phyloP scores from a whole-genome alignment of 1,139 yeast genomes.

The Kurtzmaniella quercitrusa region DNA sequence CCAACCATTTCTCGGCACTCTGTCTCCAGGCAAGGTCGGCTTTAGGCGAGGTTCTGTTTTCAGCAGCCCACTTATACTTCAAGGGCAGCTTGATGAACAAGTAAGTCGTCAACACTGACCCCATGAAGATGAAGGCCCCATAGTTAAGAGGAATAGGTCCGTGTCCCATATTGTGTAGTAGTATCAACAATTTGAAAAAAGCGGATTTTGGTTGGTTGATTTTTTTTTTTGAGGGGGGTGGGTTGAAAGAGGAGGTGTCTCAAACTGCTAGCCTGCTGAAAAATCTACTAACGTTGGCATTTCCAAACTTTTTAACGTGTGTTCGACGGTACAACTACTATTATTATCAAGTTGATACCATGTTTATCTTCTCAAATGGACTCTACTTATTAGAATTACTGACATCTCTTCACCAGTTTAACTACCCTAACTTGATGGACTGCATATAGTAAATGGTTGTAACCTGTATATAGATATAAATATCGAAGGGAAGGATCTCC shows the following conservation, averaged over 20 bases:
- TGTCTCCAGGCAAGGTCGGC: constrained; percentile 53
- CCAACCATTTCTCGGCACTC: constrained; percentile 46
- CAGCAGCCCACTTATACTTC: constrained; percentile 40
- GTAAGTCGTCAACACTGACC: constrained; percentile 40
- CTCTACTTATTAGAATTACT: too few species aligned
- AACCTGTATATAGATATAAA: not conserved
- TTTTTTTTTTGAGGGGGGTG: constrained; percentile 5
- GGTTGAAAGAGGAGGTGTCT: not conserved
- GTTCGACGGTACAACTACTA: too few species aligned
- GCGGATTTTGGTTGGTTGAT: constrained; percentile 22
- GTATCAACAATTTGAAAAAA: constrained; percentile 6
- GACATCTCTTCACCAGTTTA: too few species aligned
- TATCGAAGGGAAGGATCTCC: too few species aligned
- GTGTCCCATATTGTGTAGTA: constrained; percentile 27
- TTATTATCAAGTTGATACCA: too few species aligned
- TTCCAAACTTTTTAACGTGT: too few species aligned
- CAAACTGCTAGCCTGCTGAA: too few species aligned
- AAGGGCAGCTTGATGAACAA: constrained; percentile 41
- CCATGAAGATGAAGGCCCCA: constrained; percentile 43
- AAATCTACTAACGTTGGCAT: too few species aligned
- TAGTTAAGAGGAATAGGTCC: constrained; percentile 35
- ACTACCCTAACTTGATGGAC: not conserved
- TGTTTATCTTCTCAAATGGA: too few species aligned
- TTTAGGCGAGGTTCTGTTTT: constrained; percentile 45
- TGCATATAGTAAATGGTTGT: not conserved